Evolutionary conservation across 2,329 filamentous ascomycete genomes (phyloP).

Genomic region (Colletotrichum sidae): DNA sequence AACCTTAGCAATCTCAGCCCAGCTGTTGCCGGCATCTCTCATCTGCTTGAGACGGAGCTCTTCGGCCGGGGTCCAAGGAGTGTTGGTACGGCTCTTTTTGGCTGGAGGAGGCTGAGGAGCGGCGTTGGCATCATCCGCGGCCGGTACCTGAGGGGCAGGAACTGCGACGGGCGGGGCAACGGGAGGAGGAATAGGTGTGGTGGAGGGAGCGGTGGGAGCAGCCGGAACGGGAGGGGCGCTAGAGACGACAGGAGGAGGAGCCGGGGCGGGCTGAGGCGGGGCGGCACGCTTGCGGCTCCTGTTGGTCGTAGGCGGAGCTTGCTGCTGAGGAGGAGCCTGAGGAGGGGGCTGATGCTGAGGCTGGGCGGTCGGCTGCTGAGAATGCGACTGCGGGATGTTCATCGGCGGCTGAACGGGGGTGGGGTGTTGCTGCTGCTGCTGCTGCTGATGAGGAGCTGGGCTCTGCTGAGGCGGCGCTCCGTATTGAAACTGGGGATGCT

Average conservation of each 20-base stretch:
- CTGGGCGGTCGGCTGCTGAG: constrained; percentile 47
- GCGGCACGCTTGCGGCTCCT: constrained; percentile 44
- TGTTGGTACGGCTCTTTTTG: constrained; percentile 98
- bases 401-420: constrained; percentile 55
- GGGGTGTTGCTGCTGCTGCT: constrained; percentile 44
- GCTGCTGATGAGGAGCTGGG: constrained; percentile 49
- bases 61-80: constrained; percentile 95
- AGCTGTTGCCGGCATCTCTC: constrained; percentile 92
- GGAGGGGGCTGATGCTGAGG: constrained; percentile 45
- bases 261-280: constrained; percentile 50
- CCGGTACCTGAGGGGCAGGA: constrained; percentile 46
- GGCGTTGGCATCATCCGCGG: constrained; percentile 47
- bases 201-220: constrained; percentile 51
- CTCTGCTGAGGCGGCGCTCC: constrained; percentile 52
- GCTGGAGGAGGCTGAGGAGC: constrained; percentile 63
- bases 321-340: constrained; percentile 46
- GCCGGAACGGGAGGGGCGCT: constrained; percentile 38
- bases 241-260: constrained; percentile 47
- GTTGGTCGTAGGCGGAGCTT: constrained; percentile 37
- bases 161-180: constrained; percentile 47
- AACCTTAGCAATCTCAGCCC: constrained; percentile 99
- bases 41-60: constrained; percentile 93
- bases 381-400: constrained; percentile 54
- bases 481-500: constrained; percentile 58
- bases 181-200: constrained; percentile 46